phyloP scores from a whole-genome alignment of 202 grass and related monocot species.

The Brachypodium distachyon region DNA sequence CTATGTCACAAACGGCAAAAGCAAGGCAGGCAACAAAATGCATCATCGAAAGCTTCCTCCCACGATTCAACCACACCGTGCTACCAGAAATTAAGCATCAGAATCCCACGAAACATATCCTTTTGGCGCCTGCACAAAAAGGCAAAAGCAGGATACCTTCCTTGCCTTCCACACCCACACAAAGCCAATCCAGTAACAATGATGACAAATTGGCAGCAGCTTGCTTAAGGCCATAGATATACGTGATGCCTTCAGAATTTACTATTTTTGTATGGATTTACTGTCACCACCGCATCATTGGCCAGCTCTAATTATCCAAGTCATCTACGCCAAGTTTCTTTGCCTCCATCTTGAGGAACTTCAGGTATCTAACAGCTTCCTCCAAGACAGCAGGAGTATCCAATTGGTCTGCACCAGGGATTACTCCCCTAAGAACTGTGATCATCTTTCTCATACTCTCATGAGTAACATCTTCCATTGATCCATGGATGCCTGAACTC shows the following conservation, averaged over 20 bases:
- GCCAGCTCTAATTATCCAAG: conserved; percentile 17
- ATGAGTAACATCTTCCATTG: conserved; percentile 15
- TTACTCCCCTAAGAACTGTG: conserved; percentile 52
- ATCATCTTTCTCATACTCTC: conserved; percentile 54
- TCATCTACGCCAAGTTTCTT: conserved; percentile 42
- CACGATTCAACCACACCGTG: neutral
- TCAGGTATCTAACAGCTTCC: conserved; percentile 69
- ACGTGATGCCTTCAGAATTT: conserved; percentile 8
- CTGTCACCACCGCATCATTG: neutral
- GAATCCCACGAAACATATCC: conserved; percentile 15
- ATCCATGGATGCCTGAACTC: neutral
- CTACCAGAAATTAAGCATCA: conserved; percentile 22
- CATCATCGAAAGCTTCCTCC: conserved; percentile 20
- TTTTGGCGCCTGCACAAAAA: conserved; percentile 37
- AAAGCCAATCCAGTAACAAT: conserved; percentile 17
- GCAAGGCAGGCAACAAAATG: conserved; percentile 22
- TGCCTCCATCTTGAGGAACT: conserved; percentile 64
- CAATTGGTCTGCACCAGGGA: conserved; percentile 56
- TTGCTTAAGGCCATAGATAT: neutral
- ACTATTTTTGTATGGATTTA: conserved; percentile 1
- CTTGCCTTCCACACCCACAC: conserved; percentile 29
- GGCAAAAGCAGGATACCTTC: conserved; percentile 40
- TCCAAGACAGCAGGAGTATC: conserved; percentile 59
- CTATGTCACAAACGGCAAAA: conserved; percentile 23
- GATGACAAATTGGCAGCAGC: conserved; percentile 11